phyloP scores from a whole-genome alignment of 208 protist genomes.

The Trypanosoma conorhini region DNA sequence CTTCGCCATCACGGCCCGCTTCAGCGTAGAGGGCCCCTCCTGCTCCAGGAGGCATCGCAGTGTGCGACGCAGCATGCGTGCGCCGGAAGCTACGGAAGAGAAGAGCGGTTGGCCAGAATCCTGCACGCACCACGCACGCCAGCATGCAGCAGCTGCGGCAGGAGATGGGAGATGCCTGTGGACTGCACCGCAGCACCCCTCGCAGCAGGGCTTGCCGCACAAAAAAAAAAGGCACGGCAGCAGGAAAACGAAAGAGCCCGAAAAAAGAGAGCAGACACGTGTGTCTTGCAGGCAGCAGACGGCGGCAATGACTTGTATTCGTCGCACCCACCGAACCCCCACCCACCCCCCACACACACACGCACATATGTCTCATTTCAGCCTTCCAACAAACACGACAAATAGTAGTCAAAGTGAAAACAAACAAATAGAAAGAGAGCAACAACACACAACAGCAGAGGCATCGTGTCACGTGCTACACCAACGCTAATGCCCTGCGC shows the following conservation, averaged over 20 bases:
- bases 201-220: background rate
- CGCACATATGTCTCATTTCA: background rate
- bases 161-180: background rate
- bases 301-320: too few species aligned
- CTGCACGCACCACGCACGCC: conserved; percentile 2
- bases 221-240: background rate
- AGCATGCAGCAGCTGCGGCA: background rate
- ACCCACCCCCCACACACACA: too few species aligned
- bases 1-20: conserved; percentile 39
- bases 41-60: conserved; percentile 31
- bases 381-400: background rate
- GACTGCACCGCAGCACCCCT: background rate
- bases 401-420: conserved; percentile 1
- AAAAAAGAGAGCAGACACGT: conserved; percentile 1
- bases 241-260: background rate
- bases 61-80: conserved; percentile 27
- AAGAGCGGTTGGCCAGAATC: background rate
- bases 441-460: background rate
- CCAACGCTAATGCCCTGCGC: background rate
- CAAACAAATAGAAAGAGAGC: conserved; percentile 10
- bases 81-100: background rate
- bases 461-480: background rate
- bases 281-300: background rate
- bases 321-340: too few species aligned
- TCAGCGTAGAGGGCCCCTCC: conserved; percentile 26